Evolutionary conservation across 83 land plant genomes (phyloP).

Genomic region (Thuja plicata): DNA sequence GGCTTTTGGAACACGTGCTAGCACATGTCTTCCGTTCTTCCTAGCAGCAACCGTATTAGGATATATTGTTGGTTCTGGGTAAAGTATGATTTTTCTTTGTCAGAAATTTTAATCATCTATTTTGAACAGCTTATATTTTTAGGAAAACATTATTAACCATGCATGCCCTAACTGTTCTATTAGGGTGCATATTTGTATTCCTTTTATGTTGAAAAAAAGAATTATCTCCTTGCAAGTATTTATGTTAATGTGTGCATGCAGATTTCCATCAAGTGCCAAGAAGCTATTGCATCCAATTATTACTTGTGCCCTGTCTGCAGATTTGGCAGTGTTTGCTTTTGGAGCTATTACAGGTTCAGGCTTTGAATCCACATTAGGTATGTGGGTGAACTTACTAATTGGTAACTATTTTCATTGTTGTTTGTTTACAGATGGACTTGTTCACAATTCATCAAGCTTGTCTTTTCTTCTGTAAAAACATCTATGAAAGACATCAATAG

Average conservation of each 20-base stretch:
- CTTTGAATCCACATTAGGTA: slow-evolving; percentile 79
- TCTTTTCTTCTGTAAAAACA: neutral
- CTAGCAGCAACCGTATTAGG: slow-evolving; percentile 88
- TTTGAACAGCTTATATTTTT: neutral
- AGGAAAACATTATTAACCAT: neutral
- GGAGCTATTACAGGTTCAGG: slow-evolving; percentile 69
- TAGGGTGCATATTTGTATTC: neutral
- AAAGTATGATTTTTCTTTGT: slow-evolving; percentile 9
- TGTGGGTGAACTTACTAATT: slow-evolving; percentile 17
- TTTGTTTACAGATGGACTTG: neutral
- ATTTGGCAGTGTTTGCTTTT: slow-evolving; percentile 72
- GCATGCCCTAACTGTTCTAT: neutral
- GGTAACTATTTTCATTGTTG: neutral
- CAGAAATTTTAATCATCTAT: neutral
- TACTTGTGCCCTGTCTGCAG: slow-evolving; percentile 84
- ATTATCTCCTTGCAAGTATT: neutral
- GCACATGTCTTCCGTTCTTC: slow-evolving; percentile 81
- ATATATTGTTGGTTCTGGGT: slow-evolving; percentile 90
- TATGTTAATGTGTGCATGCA: slow-evolving; percentile 29
- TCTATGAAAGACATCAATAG: neutral
- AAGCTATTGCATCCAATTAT: slow-evolving; percentile 93
- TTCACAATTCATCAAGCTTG: neutral
- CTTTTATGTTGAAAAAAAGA: neutral
- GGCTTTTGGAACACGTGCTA: slow-evolving; percentile 73
- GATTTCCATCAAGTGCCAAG: slow-evolving; percentile 70